A percentile compares a stretch with the other conserved stretches of the same genome.
These are phyloP conservation scores for Ceratobasidium sp. DNA, from an alignment of 1,284 basidiomycete species.

Conservation along the genomic window DNA sequence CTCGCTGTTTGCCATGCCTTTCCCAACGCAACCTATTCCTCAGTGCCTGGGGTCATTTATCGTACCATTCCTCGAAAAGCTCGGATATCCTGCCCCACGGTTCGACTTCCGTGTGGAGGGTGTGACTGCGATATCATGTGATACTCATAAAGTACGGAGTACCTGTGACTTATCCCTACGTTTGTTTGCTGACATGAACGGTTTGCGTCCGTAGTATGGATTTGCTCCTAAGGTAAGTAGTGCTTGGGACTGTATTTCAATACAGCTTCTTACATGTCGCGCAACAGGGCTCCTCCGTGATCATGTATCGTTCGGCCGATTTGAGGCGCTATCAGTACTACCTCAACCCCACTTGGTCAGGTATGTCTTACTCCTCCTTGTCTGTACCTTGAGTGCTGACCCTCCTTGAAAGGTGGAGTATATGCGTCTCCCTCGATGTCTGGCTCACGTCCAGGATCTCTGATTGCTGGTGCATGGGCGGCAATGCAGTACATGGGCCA, in stretches of 20 bases:
- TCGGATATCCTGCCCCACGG: conserved; percentile 59
- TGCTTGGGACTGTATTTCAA: not conserved
- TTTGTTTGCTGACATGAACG: conserved; percentile 19
- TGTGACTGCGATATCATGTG: conserved; percentile 90
- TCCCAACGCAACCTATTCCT: conserved; percentile 52
- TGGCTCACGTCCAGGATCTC: conserved; percentile 88
- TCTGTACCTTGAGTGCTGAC: conserved; percentile 30
- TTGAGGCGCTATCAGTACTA: conserved; percentile 87
- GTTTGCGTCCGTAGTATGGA: conserved; percentile 68
- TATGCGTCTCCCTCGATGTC: conserved; percentile 88
- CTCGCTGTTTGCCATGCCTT: conserved; percentile 35
- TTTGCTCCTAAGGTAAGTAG: conserved; percentile 79
- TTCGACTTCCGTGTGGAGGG: conserved; percentile 93
- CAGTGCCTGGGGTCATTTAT: conserved; percentile 94
- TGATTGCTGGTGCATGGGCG: conserved; percentile 97
- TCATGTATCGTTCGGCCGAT: conserved; percentile 86
- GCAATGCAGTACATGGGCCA: conserved; percentile 93
- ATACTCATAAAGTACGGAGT: conserved; percentile 88
- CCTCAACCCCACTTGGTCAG: conserved; percentile 81
- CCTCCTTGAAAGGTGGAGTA: conserved; percentile 64
- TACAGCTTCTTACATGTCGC: not conserved
- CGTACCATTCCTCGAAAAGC: conserved; percentile 83
- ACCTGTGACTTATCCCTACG: conserved; percentile 7
- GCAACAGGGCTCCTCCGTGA: conserved; percentile 84
- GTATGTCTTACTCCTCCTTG: conserved; percentile 55